Evolutionary conservation across 352 stramenopile species (phyloP), one percentile per base, ranked within the genome.

Genomic region (Phytophthora litchii): DNA sequence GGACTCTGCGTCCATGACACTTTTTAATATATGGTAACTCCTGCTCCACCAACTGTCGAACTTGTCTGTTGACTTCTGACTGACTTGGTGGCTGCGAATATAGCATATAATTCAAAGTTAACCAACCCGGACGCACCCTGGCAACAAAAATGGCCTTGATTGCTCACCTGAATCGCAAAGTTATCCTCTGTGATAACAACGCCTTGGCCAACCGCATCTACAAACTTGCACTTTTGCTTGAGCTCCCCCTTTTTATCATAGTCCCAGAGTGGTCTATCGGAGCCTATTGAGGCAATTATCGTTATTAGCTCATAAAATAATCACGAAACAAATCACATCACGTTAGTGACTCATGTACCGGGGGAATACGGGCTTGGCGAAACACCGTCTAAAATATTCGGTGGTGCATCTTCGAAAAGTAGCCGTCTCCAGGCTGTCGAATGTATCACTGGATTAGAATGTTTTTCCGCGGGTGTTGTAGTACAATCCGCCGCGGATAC

Each of bases 1-100:
- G 54, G 20, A 87, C 70, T 54, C 77, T 63, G 35, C 57, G 58
- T 27, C 58, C 54, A 60, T 88, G 72, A 35, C 78, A 86, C 35
- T 57, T 32, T 54, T 86, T 48, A 16, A 88, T 53, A 1, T 60
- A 34, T 7, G 63, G 64, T 10, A 76, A 29, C 10, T 76, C 62
- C 20, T 71, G 41, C 4, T 69, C 57, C 20, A 86, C 60, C 35
- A 80, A 40, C 4, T 46, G 36, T 12, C 66, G 54, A n/a, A 89
- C 70, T 37, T 54, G 45, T 0, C 7, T 35, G 16, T 80, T 73
- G 4, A 76, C 47, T 41, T 71, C 46, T 9, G 67, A 58, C 49
- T 80, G 72, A 38, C 60, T 65, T 37, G 56, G 35, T 21, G 52
- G 32, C 52, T 64, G 43, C 12, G 16, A 54, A 34, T 27, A 27